Evolutionary conservation across 2,329 filamentous ascomycete genomes (phyloP).

Genomic region (Diplodia corticola): DNA sequence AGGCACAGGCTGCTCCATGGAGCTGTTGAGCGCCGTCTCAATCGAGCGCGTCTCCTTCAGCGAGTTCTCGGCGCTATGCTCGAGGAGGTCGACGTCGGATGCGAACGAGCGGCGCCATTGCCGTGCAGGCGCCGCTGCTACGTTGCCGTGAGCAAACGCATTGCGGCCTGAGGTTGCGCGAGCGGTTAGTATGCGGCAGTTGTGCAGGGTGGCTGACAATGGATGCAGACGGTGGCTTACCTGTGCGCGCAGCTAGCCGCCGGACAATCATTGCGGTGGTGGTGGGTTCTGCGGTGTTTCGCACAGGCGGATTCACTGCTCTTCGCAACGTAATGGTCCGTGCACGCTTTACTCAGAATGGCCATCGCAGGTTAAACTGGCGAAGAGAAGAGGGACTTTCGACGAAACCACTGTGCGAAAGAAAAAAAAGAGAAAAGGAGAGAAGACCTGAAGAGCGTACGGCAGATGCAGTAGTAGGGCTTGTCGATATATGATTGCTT

Average conservation of each 20-base stretch:
- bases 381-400: not conserved
- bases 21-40: slow-evolving; percentile 38
- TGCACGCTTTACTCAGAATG: not conserved
- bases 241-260: slow-evolving; percentile 43
- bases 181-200: slow-evolving; percentile 20
- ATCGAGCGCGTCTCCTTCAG: slow-evolving; percentile 34
- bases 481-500: too few relatives aligned
- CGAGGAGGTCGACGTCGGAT: slow-evolving; percentile 36
- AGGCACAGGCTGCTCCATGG: slow-evolving; percentile 25
- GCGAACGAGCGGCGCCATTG: slow-evolving; percentile 35
- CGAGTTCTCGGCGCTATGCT: slow-evolving; percentile 34
- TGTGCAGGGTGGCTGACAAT: not conserved
- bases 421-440: too few relatives aligned
- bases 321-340: not conserved
- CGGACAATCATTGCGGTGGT: slow-evolving; percentile 45
- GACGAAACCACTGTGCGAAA: too few relatives aligned
- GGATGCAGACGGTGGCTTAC: slow-evolving; percentile 29
- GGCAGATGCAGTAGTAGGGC: too few relatives aligned
- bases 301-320: not conserved
- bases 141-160: slow-evolving; percentile 34
- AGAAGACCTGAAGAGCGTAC: too few relatives aligned
- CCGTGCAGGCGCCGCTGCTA: slow-evolving; percentile 22
- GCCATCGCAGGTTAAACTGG: not conserved
- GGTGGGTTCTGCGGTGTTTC: not conserved
- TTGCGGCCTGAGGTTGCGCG: slow-evolving; percentile 31